Conservation (phyloP, 805 yeast genomes). For the Schwanniomyces vanrijiae region DNA sequence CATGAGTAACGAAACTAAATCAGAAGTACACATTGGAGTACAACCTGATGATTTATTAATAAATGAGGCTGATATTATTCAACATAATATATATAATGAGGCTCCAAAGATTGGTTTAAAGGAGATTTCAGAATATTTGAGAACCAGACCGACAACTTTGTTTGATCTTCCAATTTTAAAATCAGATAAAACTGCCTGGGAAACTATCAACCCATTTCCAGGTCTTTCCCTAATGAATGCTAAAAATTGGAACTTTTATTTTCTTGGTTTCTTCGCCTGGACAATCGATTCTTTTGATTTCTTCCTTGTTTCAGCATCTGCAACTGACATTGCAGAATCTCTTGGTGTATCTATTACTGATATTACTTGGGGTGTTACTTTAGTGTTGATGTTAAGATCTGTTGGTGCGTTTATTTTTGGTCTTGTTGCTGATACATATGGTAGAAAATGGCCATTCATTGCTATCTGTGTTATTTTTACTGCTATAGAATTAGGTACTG, state of each 20-base stretch:
- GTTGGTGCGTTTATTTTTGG: constrained; percentile 66
- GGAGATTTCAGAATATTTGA: constrained; percentile 10
- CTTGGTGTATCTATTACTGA: constrained; percentile 47
- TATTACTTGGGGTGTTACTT: constrained; percentile 65
- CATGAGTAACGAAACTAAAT: neutral
- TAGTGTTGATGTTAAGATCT: constrained; percentile 67
- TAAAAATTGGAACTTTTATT: constrained; percentile 57
- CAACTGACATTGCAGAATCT: constrained; percentile 44
- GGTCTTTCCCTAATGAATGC: constrained; percentile 34
- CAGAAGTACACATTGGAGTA: neutral
- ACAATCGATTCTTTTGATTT: constrained; percentile 67
- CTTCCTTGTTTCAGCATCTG: constrained; percentile 57
- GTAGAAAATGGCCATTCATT: constrained; percentile 59
- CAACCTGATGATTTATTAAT: neutral
- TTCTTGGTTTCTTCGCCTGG: constrained; percentile 58
- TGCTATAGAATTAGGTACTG: constrained; percentile 62
- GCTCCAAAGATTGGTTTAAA: constrained; percentile 14
- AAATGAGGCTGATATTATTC: neutral
- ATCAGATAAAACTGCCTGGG: constrained; percentile 26
- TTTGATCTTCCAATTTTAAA: constrained; percentile 25
- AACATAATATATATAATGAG: constrained; percentile 10
- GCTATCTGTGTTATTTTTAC: constrained; percentile 46
- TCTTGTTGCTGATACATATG: constrained; percentile 55
- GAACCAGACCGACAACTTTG: constrained; percentile 16
- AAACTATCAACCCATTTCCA: constrained; percentile 41